Conservation (phyloP, 495 filamentous ascomycete species). For the Tetracladium setigerum region DNA sequence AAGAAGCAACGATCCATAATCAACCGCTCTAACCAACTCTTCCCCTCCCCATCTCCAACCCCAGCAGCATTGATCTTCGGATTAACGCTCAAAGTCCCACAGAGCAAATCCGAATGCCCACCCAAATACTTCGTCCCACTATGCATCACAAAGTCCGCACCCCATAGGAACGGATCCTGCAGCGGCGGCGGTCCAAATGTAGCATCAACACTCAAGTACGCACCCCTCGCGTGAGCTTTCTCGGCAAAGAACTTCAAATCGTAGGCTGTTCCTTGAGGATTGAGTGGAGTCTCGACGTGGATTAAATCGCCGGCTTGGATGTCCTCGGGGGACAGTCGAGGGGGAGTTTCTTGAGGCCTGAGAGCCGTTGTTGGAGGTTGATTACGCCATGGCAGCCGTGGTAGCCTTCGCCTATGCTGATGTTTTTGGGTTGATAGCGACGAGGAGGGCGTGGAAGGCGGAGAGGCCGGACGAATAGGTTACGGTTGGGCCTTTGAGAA, state of each 20-base stretch:
- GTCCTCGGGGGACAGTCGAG: conserved; percentile 50
- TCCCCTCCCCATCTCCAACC: conserved; percentile 12
- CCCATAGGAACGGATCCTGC: conserved; percentile 73
- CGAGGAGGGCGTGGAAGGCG: conserved; percentile 76
- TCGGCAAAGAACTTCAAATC: conserved; percentile 61
- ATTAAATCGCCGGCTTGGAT: conserved; percentile 73
- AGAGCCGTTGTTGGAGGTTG: conserved; percentile 58
- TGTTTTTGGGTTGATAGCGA: conserved; percentile 68
- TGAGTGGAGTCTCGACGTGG: conserved; percentile 87
- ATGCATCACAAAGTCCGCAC: conserved; percentile 84
- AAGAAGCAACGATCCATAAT: conserved; percentile 58
- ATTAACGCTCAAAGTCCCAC: conserved; percentile 67
- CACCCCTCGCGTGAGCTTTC: conserved; percentile 64
- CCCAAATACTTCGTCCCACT: conserved; percentile 92
- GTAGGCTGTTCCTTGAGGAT: conserved; percentile 76
- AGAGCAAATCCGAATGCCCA: conserved; percentile 85
- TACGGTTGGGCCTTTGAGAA: conserved; percentile 61
- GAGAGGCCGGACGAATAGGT: conserved; percentile 82
- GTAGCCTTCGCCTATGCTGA: conserved; percentile 78
- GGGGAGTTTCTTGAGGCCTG: conserved; percentile 55
- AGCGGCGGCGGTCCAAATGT: conserved; percentile 92
- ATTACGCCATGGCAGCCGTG: conserved; percentile 90
- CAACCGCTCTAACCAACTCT: conserved; percentile 51
- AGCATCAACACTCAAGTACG: conserved; percentile 73
- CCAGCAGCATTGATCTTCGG: conserved; percentile 9